phyloP scores from a whole-genome alignment of 1,284 basidiomycete species.

The Bondarzewia mesenterica region DNA sequence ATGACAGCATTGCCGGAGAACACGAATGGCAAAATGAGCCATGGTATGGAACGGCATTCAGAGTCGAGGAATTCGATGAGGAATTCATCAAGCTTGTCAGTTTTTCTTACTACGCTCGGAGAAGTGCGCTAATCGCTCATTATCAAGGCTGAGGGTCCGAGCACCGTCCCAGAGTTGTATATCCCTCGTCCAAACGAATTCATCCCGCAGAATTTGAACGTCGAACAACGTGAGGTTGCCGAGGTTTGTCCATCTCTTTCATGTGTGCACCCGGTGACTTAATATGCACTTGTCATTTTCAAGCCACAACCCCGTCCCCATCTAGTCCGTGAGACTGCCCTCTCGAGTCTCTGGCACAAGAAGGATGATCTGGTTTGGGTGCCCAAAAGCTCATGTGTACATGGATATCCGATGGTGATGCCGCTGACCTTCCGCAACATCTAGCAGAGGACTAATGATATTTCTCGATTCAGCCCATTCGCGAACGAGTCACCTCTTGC shows the following conservation, averaged over 20 bases:
- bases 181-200: constrained; percentile 88
- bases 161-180: constrained; percentile 60
- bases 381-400: constrained; percentile 73
- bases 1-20: constrained; percentile 41
- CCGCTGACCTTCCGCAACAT: neutral
- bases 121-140: constrained; percentile 5
- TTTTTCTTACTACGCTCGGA: neutral
- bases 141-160: constrained; percentile 49
- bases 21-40: constrained; percentile 65
- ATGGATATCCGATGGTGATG: constrained; percentile 57
- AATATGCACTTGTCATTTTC: constrained; percentile 1
- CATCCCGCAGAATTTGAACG: constrained; percentile 81
- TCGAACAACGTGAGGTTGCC: constrained; percentile 62
- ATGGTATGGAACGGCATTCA: constrained; percentile 84
- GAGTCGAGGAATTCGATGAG: constrained; percentile 58
- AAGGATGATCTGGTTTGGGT: constrained; percentile 95
- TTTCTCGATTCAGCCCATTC: constrained; percentile 22
- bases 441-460: neutral
- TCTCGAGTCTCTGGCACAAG: constrained; percentile 87
- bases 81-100: constrained; percentile 57
- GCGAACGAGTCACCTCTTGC: constrained; percentile 49
- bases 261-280: constrained; percentile 4
- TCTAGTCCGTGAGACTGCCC: constrained; percentile 64
- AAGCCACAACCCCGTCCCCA: constrained; percentile 71
- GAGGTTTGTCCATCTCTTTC: constrained; percentile 35